Percentiles rank a stretch among this genome's conserved stretches.
Evolutionary conservation across 352 stramenopile genomes (phyloP).

Genomic region (Phytophthora syringae): DNA sequence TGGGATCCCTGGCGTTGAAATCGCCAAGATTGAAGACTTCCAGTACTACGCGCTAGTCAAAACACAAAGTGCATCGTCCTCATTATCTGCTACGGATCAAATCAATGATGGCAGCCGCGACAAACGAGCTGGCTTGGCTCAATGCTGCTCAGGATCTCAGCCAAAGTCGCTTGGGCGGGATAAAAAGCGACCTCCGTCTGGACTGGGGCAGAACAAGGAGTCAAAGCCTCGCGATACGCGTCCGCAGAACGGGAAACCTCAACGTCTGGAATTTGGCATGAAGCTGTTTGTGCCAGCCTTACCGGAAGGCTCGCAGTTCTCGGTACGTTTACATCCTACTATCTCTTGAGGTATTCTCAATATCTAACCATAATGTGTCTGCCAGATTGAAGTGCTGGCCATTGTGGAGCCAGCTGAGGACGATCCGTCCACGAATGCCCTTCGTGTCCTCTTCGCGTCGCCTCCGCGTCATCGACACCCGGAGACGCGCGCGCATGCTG

Average conservation of each 20-base stretch:
- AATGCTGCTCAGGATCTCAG: constrained; percentile 15
- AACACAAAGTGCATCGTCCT: constrained; percentile 1
- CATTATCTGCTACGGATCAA: background rate
- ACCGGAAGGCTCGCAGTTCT: constrained; percentile 61
- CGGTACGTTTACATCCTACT: constrained; percentile 40
- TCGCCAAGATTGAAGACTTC: constrained; percentile 59
- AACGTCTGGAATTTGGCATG: constrained; percentile 71
- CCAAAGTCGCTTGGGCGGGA: constrained; percentile 18
- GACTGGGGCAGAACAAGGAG: constrained; percentile 22
- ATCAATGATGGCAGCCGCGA: constrained; percentile 15
- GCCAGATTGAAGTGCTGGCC: constrained; percentile 51
- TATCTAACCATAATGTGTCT: background rate
- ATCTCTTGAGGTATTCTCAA: background rate
- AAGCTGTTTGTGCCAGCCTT: constrained; percentile 62
- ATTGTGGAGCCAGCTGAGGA: constrained; percentile 49
- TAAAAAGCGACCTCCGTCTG: constrained; percentile 29
- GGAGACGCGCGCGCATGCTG: constrained; percentile 27
- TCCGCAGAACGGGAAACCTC: constrained; percentile 7
- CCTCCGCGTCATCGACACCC: constrained; percentile 27
- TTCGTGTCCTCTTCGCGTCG: constrained; percentile 56
- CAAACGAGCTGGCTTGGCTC: constrained; percentile 25
- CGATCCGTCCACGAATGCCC: constrained; percentile 27
- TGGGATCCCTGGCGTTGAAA: constrained; percentile 50
- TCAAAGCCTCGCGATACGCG: constrained; percentile 18
- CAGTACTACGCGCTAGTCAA: constrained; percentile 62